Conservation (phyloP, 2,329 filamentous ascomycete genomes). For the Verticillium zaregamsianum region DNA sequence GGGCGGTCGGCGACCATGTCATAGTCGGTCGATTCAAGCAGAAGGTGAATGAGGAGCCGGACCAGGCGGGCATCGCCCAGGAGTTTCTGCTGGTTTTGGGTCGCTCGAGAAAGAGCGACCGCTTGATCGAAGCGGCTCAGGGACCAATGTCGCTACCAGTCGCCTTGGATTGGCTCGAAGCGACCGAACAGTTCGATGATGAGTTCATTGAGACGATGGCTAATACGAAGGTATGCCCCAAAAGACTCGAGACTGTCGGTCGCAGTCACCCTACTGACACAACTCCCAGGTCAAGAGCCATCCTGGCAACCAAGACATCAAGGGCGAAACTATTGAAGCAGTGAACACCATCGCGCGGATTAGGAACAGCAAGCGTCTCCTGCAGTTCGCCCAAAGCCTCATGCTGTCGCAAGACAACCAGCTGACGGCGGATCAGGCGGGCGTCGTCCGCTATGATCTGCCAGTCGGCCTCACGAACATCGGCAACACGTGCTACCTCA, state of each 20-base stretch:
- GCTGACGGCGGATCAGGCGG: background rate
- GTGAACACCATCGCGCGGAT: constrained; percentile 5
- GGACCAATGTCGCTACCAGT: background rate
- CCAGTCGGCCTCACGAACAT: constrained; percentile 90
- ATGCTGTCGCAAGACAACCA: background rate
- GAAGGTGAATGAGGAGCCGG: background rate
- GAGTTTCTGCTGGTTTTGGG: background rate
- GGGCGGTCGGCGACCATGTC: background rate
- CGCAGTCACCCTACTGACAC: background rate
- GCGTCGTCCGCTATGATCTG: constrained; percentile 32
- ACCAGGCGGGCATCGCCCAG: background rate
- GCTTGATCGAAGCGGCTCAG: background rate
- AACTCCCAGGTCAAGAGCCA: constrained; percentile 5
- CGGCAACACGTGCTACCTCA: constrained; percentile 96
- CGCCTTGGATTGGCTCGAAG: constrained; percentile 4
- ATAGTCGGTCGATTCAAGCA: background rate
- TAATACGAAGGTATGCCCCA: constrained; percentile 6
- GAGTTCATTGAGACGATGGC: constrained; percentile 6
- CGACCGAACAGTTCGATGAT: constrained; percentile 5
- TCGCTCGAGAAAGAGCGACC: background rate
- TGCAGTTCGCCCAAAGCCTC: background rate
- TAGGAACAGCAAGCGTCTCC: constrained; percentile 5
- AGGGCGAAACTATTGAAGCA: constrained; percentile 4
- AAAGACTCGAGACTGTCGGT: background rate
- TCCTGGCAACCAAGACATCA: constrained; percentile 3